phyloP scores from a whole-genome alignment of 106 monocot genomes.

The Dendrobium huoshanense region DNA sequence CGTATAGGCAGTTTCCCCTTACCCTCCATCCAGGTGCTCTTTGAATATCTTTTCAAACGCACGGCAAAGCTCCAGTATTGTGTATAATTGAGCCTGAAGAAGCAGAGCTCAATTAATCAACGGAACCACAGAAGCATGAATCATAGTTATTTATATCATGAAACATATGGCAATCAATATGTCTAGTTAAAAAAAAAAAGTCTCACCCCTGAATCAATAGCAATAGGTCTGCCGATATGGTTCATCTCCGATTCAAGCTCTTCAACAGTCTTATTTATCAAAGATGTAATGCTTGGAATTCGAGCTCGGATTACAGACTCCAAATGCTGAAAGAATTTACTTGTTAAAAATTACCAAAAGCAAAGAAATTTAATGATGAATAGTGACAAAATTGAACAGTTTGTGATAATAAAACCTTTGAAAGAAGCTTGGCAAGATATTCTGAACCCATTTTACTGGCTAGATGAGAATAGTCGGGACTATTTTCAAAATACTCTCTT shows the following conservation, averaged over 20 bases:
- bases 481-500: slow-evolving; percentile 79
- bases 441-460: slow-evolving; percentile 97
- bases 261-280: slow-evolving; percentile 95
- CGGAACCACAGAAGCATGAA: slow-evolving; percentile 1
- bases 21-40: slow-evolving; percentile 99
- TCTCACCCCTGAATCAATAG: slow-evolving; percentile 79
- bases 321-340: slow-evolving; percentile 59
- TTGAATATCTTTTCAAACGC: slow-evolving; percentile 97
- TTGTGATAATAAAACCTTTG: slow-evolving; percentile 41
- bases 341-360: not conserved
- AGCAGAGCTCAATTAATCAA: not conserved
- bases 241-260: slow-evolving; percentile 89
- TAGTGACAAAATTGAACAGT: not conserved
- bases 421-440: slow-evolving; percentile 93
- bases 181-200: slow-evolving; percentile 3
- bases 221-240: slow-evolving; percentile 91
- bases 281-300: slow-evolving; percentile 85
- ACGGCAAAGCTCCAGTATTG: slow-evolving; percentile 97
- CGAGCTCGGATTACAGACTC: slow-evolving; percentile 77
- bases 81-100: slow-evolving; percentile 91
- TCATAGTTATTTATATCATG: not conserved
- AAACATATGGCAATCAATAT: not conserved
- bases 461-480: slow-evolving; percentile 94
- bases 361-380: not conserved
- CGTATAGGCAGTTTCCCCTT: slow-evolving; percentile 9